Evolutionary conservation across 1,284 basidiomycete species (phyloP).

Genomic region (Sporisorium exsertum): DNA sequence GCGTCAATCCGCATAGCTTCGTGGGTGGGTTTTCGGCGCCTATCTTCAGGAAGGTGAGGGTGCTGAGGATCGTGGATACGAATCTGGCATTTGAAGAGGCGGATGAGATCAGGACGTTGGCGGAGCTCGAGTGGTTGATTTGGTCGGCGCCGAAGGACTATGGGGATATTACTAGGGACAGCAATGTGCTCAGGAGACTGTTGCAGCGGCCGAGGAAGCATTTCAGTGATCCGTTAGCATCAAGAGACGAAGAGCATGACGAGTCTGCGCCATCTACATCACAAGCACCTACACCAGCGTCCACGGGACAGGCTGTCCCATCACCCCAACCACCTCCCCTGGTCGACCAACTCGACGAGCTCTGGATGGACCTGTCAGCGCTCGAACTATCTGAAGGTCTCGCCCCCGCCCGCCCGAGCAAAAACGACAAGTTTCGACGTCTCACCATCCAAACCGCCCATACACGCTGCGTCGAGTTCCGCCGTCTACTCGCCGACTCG

Average conservation of each 20-base stretch:
- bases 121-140: conserved; percentile 52
- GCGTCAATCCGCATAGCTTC: conserved; percentile 66
- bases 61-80: conserved; percentile 59
- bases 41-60: conserved; percentile 59
- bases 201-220: conserved; percentile 41
- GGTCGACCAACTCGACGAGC: conserved; percentile 14
- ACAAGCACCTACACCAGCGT: background rate
- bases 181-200: conserved; percentile 46
- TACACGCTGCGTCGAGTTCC: conserved; percentile 25
- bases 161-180: conserved; percentile 55
- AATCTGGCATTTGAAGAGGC: conserved; percentile 64
- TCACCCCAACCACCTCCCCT: background rate
- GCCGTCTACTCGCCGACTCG: conserved; percentile 22
- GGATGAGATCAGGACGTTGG: conserved; percentile 59
- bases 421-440: conserved; percentile 43
- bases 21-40: conserved; percentile 63
- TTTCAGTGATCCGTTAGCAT: conserved; percentile 4
- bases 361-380: conserved; percentile 36
- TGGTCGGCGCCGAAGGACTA: conserved; percentile 64
- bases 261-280: background rate
- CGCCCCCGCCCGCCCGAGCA: conserved; percentile 39
- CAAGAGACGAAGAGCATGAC: background rate
- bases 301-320: background rate
- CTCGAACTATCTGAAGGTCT: conserved; percentile 42
- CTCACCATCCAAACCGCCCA: conserved; percentile 44